Evolutionary conservation across 2,329 filamentous ascomycete genomes (phyloP), one percentile per base, ranked within the genome.

Genomic region (Scedosporium dehoogii): DNA sequence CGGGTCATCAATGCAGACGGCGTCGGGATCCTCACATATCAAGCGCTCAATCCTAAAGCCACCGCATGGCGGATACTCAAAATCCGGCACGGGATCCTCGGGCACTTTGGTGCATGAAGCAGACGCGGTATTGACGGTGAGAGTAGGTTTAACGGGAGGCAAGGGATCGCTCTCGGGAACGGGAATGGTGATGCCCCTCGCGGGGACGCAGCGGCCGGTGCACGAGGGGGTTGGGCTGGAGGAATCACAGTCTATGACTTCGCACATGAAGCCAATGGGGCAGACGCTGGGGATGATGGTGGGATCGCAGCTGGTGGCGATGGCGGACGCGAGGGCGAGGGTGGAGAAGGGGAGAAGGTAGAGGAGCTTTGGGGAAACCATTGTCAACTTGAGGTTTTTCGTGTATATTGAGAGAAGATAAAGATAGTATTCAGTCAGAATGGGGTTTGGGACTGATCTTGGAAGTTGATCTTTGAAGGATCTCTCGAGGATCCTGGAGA

Each of bases 1-100:
- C 10, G 74, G 73, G 27, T 76, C 73, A 62, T 74, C 67, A 16
- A 68, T 63, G 61, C 74, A 76, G 2, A 65, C 59, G 1, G 65
- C 65, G 16, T 66, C 65, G 18, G 62, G 62, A 60, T 59, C 1
- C 60, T 59, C 10, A 72, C 72, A 60, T 16, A 7, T 9, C 62
- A 62, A 14, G 63, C 5, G 3, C 18, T 23, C 5, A 23, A 65
- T 65, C 6, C 27, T 18, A 55, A 67, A 66, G 6, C 74, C 73
- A 6, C 74, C 74, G 62, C 74, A 76, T 9, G 63, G 58, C 1
- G 63, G 58, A 61, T 75, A 76, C 16, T 64, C 16, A 63, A n/a
- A 7, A 21, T n/a, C 7, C 29, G 48, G 18, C 10, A 4, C 12
- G 16, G 56, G 56, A 10, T 58, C 56, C 21, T 58, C 56, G 16